Base-by-base conservation (phyloP, 2,329 filamentous ascomycete species). In the Verruconis gallopava region DNA sequence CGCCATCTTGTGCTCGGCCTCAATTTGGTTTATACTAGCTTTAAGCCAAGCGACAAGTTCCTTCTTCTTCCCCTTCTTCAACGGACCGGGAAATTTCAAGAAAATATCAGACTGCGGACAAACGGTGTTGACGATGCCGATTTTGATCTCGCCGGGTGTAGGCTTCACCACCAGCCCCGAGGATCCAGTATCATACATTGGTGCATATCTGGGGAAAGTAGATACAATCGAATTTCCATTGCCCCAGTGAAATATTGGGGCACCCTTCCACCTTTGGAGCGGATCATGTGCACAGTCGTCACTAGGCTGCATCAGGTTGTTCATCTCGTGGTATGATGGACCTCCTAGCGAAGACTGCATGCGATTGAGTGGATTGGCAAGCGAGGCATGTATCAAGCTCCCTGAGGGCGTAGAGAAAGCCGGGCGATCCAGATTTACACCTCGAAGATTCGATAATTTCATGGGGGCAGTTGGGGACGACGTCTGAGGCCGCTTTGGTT, bases 11-110 rank as follows among this genome's bases (percentile, higher is more conserved):
- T 61, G 49, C 22, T 62, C 56, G 39, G 57, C 73, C 55, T 93
- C 84, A 25, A 95, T 63, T 1, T 66, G 65, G 28, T 84, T 79
- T 43, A 96, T 89, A 40, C 80, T 85, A 45, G 72, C 67, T 3
- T 71, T 73, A 35, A 98, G 68, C 91, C 93, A 98, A 2, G 75
- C 62, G 34, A 88, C 52, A 0, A 85, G 74, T 42, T 98, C 89
- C 65, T 96, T 98, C 69, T 98, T 98, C 69, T 94, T 96, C 1
- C 79, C 77, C 56, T 95, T 96, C 59, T 81, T 86, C 20, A 98
- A 65, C 3, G 93, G 91, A 0, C 91, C 91, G 0, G 91, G 91
- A 53, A 96, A 96, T 50, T 79, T 85, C 14, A 76, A 72, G 38
- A 91, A 65, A 22, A 21, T 22, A n/a, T 91, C 85, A 18, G 75